phyloP scores from a whole-genome alignment of 1,139 yeast genomes.

The Blastobotrys proliferans region DNA sequence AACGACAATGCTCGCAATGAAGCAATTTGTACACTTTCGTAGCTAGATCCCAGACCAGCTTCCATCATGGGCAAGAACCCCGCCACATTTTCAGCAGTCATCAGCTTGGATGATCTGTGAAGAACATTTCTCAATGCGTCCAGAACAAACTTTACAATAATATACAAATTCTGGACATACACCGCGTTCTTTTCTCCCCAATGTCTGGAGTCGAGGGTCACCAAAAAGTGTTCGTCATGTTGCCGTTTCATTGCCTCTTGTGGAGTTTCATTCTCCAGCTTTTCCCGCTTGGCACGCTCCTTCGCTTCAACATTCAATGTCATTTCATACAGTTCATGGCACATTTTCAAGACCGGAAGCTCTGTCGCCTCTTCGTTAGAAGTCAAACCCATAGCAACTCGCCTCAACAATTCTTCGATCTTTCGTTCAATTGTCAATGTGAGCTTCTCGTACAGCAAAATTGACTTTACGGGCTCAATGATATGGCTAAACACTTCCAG shows the following conservation, averaged over 20 bases:
- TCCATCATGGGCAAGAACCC: conserved; percentile 76
- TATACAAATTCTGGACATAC: conserved; percentile 56
- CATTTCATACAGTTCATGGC: conserved; percentile 68
- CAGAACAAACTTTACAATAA: conserved; percentile 56
- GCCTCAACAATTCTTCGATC: conserved; percentile 71
- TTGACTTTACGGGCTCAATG: conserved; percentile 62
- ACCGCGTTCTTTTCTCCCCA: conserved; percentile 50
- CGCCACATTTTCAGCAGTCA: conserved; percentile 56
- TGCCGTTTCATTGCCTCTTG: conserved; percentile 21
- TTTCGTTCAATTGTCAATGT: conserved; percentile 67
- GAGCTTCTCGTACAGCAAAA: conserved; percentile 61
- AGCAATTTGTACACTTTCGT: conserved; percentile 71
- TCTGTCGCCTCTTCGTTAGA: conserved; percentile 60
- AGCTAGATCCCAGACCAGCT: conserved; percentile 54
- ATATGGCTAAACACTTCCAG: conserved; percentile 56
- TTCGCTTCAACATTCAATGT: conserved; percentile 38
- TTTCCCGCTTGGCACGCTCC: conserved; percentile 25
- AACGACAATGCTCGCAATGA: conserved; percentile 61
- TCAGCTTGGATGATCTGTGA: conserved; percentile 51
- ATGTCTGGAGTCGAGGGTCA: conserved; percentile 58
- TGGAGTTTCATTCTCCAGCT: conserved; percentile 29
- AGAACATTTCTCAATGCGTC: conserved; percentile 75
- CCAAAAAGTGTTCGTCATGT: conserved; percentile 54
- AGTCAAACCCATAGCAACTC: conserved; percentile 73
- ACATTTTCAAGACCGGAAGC: conserved; percentile 59